Evolutionary conservation across 305 asterid species (phyloP).

Genomic region (Solanum aculeatissimum): DNA sequence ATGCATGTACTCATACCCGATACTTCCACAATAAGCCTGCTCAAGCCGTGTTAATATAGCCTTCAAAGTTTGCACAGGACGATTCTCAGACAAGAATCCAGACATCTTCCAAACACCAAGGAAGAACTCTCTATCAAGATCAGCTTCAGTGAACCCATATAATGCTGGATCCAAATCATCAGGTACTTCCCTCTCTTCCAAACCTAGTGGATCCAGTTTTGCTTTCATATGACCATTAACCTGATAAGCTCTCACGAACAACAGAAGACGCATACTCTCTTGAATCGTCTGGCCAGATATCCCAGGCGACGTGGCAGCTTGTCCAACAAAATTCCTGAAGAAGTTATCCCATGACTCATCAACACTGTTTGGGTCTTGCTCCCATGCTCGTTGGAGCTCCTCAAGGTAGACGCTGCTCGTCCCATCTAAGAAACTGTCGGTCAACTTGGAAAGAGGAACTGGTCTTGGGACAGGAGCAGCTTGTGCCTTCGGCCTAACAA

Average conservation of each 20-base stretch:
- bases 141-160: constrained; percentile 85
- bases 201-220: constrained; percentile 70
- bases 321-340: constrained; percentile 94
- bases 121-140: constrained; percentile 90
- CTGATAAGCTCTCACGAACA: constrained; percentile 91
- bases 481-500: constrained; percentile 54
- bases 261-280: constrained; percentile 87
- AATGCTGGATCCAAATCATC: constrained; percentile 80
- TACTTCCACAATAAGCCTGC: constrained; percentile 88
- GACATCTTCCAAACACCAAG: constrained; percentile 91
- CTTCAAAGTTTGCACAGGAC: constrained; percentile 88
- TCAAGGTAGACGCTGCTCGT: constrained; percentile 96
- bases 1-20: constrained; percentile 96
- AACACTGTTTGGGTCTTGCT: constrained; percentile 85
- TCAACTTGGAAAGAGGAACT: constrained; percentile 84
- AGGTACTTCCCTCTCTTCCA: constrained; percentile 64
- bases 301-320: constrained; percentile 84
- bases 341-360: constrained; percentile 98
- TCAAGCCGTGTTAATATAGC: constrained; percentile 76
- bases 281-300: constrained; percentile 95
- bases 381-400: constrained; percentile 98
- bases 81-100: constrained; percentile 92
- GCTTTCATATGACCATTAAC: constrained; percentile 96
- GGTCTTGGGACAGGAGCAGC: constrained; percentile 81
- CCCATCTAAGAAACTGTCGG: constrained; percentile 90